Conservation (phyloP, 2,329 filamentous ascomycete genomes). For the Lojkania enalia region DNA sequence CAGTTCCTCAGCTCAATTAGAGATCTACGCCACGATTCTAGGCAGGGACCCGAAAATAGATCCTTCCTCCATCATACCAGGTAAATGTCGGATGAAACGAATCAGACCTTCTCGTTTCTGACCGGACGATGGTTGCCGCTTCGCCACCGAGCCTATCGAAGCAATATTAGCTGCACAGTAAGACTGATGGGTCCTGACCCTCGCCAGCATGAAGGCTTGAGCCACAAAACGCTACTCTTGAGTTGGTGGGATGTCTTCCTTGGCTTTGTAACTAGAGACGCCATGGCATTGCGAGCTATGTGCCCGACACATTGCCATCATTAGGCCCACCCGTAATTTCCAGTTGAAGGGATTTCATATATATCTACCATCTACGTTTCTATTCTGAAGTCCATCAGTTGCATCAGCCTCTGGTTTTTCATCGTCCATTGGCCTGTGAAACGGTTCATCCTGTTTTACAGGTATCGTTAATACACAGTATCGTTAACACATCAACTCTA, state of each 20-base stretch:
- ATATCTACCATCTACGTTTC: slow-evolving; percentile 16
- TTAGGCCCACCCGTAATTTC: slow-evolving; percentile 1
- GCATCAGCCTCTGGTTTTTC: slow-evolving; percentile 10
- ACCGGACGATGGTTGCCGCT: slow-evolving; percentile 12
- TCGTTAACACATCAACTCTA: no score
- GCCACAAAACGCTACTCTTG: slow-evolving; percentile 8
- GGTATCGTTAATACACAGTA: no score
- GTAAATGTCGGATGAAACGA: slow-evolving; percentile 2
- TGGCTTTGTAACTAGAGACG: slow-evolving; percentile 7
- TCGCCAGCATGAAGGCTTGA: slow-evolving; percentile 8
- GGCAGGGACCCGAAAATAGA: slow-evolving; percentile 18
- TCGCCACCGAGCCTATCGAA: slow-evolving; percentile 3
- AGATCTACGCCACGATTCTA: slow-evolving; percentile 14
- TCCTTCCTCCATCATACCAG: slow-evolving; percentile 5
- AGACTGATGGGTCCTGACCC: slow-evolving; percentile 2
- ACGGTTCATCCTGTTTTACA: slow-evolving; percentile 7
- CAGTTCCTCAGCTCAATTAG: slow-evolving; percentile 13
- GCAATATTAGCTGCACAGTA: slow-evolving; percentile 6
- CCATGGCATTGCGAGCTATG: slow-evolving; percentile 6
- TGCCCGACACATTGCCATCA: not conserved
- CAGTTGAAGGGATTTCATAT: slow-evolving; percentile 16
- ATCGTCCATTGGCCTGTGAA: slow-evolving; percentile 15
- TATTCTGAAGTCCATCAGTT: slow-evolving; percentile 12
- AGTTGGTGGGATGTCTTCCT: slow-evolving; percentile 4
- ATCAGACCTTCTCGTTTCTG: slow-evolving; percentile 14